These are phyloP conservation scores for Erodium texanum DNA, from an alignment of 441 rosid species.

Conservation along the genomic window DNA sequence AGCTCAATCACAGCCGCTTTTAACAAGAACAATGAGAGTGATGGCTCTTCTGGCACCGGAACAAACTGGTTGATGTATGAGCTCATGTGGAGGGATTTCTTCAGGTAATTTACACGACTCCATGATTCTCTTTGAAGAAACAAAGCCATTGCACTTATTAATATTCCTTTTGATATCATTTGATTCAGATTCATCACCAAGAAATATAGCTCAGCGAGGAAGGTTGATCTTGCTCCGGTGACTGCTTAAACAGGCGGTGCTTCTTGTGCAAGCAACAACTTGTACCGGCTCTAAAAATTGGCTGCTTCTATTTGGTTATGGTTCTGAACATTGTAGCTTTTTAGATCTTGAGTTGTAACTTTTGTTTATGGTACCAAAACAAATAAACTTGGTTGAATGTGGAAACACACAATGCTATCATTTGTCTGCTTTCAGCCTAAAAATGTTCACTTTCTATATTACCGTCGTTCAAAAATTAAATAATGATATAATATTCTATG, in stretches of 20 bases:
- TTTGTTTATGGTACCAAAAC: neutral
- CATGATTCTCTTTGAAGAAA: too few relatives aligned
- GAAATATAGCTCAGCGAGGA: constrained; percentile 64
- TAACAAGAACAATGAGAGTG: constrained; percentile 29
- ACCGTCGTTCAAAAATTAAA: too few relatives aligned
- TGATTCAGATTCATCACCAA: constrained; percentile 71
- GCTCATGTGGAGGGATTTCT: constrained; percentile 99
- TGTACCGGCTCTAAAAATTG: neutral
- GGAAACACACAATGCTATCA: neutral
- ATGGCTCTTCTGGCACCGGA: constrained; percentile 49
- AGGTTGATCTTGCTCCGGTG: constrained; percentile 61
- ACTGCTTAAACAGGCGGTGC: constrained; percentile 62
- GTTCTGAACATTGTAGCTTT: neutral
- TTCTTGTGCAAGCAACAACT: too few relatives aligned
- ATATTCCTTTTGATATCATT: neutral
- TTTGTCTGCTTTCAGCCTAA: neutral
- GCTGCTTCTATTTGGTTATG: neutral
- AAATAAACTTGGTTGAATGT: neutral
- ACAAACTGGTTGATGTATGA: constrained; percentile 83
- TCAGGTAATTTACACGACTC: constrained; percentile 47
- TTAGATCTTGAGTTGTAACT: neutral
- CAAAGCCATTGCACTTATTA: neutral
- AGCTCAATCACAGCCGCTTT: constrained; percentile 47
- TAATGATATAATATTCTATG: too few relatives aligned
- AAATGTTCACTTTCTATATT: too few relatives aligned